Evolutionary conservation across 2,329 filamentous ascomycete species (phyloP).

Genomic region (Colletotrichum scovillei): DNA sequence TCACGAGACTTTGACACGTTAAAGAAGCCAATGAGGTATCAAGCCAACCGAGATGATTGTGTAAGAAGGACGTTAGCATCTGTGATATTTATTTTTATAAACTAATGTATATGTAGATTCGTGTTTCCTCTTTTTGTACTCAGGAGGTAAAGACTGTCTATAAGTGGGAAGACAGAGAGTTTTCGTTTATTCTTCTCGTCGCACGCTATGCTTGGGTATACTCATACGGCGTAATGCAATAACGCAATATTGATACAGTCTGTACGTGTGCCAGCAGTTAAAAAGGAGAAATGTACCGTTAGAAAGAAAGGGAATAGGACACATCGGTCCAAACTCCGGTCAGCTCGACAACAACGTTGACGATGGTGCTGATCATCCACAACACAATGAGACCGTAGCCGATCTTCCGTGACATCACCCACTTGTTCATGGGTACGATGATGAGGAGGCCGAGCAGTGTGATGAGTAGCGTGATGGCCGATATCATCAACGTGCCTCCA

Average conservation of each 20-base stretch:
- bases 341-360: conserved; percentile 86
- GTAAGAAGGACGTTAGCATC: neutral
- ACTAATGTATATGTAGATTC: conserved; percentile 3
- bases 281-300: neutral
- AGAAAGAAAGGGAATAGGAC: conserved; percentile 37
- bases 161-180: neutral
- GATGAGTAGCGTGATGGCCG: conserved; percentile 82
- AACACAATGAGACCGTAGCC: conserved; percentile 83
- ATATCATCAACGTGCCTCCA: conserved; percentile 86
- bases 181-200: conserved; percentile 9
- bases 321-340: conserved; percentile 62
- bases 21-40: neutral
- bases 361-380: conserved; percentile 83
- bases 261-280: neutral
- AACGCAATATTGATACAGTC: conserved; percentile 11
- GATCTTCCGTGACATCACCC: conserved; percentile 85
- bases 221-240: conserved; percentile 18
- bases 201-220: conserved; percentile 29
- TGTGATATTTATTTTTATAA: conserved; percentile 3
- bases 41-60: conserved; percentile 4
- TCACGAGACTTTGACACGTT: no score
- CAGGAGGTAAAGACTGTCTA: conserved; percentile 22
- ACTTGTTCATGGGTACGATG: conserved; percentile 85
- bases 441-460: conserved; percentile 84
- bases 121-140: neutral